Percentiles rank a stretch among this genome's conserved stretches.
These are phyloP conservation scores for Elasticomyces elasticus DNA, from an alignment of 495 filamentous ascomycete species.

Conservation along the genomic window DNA sequence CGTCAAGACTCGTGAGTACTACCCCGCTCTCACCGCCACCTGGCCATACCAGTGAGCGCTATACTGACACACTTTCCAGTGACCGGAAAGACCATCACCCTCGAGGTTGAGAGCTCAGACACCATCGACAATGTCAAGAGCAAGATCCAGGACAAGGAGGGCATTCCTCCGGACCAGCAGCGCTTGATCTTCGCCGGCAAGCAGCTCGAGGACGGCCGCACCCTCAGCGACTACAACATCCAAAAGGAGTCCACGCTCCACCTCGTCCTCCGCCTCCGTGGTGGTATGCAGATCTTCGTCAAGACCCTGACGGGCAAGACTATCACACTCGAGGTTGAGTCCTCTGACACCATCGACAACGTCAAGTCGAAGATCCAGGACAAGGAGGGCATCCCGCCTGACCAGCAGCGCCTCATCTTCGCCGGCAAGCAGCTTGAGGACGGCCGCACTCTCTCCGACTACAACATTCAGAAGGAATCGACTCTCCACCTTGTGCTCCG, in stretches of 20 bases:
- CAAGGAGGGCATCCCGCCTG: slow-evolving; percentile 68
- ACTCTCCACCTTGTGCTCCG: slow-evolving; percentile 61
- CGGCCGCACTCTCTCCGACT: slow-evolving; percentile 60
- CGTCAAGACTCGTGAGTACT: slow-evolving; percentile 82
- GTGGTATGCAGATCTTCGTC: slow-evolving; percentile 91
- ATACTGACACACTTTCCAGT: slow-evolving; percentile 24
- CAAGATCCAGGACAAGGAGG: slow-evolving; percentile 99
- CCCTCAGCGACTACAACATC: slow-evolving; percentile 95
- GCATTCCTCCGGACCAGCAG: slow-evolving; percentile 96
- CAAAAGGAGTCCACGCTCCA: slow-evolving; percentile 97
- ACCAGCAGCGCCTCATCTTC: slow-evolving; percentile 68
- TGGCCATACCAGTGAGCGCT: slow-evolving; percentile 22
- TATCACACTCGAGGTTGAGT: slow-evolving; percentile 96
- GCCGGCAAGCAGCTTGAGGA: slow-evolving; percentile 66
- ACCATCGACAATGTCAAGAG: slow-evolving; percentile 99
- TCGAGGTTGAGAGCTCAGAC: slow-evolving; percentile 96
- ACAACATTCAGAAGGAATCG: slow-evolving; percentile 66
- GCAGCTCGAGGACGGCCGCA: slow-evolving; percentile 95
- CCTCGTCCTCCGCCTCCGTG: slow-evolving; percentile 91
- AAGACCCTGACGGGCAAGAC: slow-evolving; percentile 82
- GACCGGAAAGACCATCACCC: slow-evolving; percentile 98
- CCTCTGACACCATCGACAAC: slow-evolving; percentile 92
- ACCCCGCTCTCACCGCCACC: slow-evolving; percentile 23
- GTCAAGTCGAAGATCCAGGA: slow-evolving; percentile 76
- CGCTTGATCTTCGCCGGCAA: slow-evolving; percentile 98